Base-by-base conservation (phyloP, 2,329 filamentous ascomycete species). In the Fonsecaea pugnacius region DNA sequence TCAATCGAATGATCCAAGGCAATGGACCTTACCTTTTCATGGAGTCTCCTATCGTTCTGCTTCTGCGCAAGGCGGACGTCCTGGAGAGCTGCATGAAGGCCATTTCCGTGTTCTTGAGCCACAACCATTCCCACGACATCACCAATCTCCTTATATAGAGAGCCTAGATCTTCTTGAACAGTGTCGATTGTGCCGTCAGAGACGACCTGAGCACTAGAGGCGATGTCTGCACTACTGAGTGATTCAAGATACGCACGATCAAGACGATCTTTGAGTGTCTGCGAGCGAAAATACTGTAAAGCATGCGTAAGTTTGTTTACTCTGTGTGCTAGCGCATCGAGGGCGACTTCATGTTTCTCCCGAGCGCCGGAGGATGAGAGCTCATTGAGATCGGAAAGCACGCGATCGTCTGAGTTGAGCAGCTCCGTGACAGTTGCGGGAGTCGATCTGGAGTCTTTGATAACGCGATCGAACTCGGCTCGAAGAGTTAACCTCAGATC, bases 121-220 rank as follows among this genome's bases (percentile, higher is more conserved):
- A 71, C 60, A 9, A 68, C 32, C 67, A 71, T 70, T 16, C 63
- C 57, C 8, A 67, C 53, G 1, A 71, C 64, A 61, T 70, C 65
- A 33, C 69, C 65, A 30, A 71, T 67, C 33, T 71, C 70, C 1
- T 60, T 14, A 50, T 71, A 69, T 14, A 71, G 58, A 9, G 67
- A 62, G 32, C 52, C 53, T 24, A 71, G 58, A 27, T 70, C 70
- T 9, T 55, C 35, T 48, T 66, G 56, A n/a, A 68, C 33, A 8
- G 50, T 48, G 7, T 53, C 48, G 24, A 52, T 12, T 18, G 55
- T 50, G 5, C 38, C 61, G 40, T 33, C 40, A 12, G 54, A 38
- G 1, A 52, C 35, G 6, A 56, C 46, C 16, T 58, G 12, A 36
- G 27, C 16, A 38, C 12, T 33, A 48, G 30, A 33, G 36, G 32